A percentile compares a stretch with the other conserved stretches of the same genome.
phyloP scores from a whole-genome alignment of 2,329 filamentous ascomycete genomes.

The Lasiodiplodia citricola region DNA sequence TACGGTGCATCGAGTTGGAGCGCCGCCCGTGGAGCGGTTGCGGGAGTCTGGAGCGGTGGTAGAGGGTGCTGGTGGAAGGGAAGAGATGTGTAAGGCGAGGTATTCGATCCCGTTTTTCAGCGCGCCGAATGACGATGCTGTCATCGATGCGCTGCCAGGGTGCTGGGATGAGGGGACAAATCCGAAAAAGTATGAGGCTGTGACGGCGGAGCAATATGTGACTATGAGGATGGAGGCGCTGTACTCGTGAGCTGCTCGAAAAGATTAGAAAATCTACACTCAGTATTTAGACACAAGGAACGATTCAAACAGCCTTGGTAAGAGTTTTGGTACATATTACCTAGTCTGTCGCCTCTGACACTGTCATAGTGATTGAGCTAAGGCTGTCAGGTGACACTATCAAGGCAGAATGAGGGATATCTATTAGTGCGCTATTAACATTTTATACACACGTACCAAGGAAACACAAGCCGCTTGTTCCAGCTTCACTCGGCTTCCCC shows the following conservation, averaged over 20 bases:
- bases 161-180: slow-evolving; percentile 37
- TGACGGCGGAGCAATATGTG: slow-evolving; percentile 46
- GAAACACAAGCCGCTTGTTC: neutral
- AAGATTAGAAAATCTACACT: neutral
- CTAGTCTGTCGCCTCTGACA: neutral
- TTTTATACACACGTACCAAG: neutral
- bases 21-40: slow-evolving; percentile 33
- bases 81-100: slow-evolving; percentile 39
- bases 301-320: neutral
- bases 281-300: neutral
- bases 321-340: neutral
- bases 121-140: slow-evolving; percentile 43
- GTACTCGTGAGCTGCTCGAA: slow-evolving; percentile 28
- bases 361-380: neutral
- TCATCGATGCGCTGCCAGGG: slow-evolving; percentile 47
- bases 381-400: neutral
- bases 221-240: slow-evolving; percentile 41
- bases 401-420: neutral
- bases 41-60: neutral
- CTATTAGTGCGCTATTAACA: neutral
- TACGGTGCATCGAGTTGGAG: slow-evolving; percentile 47
- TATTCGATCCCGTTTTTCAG: slow-evolving; percentile 51
- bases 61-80: slow-evolving; percentile 30
- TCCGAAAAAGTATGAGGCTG: slow-evolving; percentile 47
- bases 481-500: slow-evolving; percentile 44